A percentile compares a stretch with the other conserved stretches of the same genome.
phyloP scores from a whole-genome alignment of 805 yeast genomes.

The Maudiozyma serrabonitensis region DNA sequence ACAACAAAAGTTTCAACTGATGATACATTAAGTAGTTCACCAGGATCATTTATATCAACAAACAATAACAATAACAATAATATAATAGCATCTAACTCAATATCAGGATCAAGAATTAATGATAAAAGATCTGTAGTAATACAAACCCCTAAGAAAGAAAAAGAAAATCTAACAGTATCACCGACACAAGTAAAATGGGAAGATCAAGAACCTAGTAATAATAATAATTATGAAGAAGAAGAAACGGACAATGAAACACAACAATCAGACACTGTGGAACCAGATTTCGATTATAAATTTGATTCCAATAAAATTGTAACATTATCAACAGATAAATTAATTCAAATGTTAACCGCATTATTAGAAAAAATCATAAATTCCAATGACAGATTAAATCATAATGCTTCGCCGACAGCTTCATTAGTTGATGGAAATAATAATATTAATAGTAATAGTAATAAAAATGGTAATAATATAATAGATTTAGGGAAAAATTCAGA shows the following conservation, averaged over 20 bases:
- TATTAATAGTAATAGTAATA: conserved; percentile 32
- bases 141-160: not conserved
- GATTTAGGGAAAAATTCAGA: not conserved
- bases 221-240: not conserved
- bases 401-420: not conserved
- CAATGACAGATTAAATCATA: conserved; percentile 59
- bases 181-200: conserved; percentile 1
- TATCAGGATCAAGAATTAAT: not conserved
- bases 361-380: conserved; percentile 82
- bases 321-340: conserved; percentile 70
- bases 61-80: not conserved
- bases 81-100: not conserved
- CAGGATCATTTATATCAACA: conserved; percentile 7
- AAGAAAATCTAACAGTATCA: not conserved
- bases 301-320: conserved; percentile 49
- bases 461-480: too few species aligned
- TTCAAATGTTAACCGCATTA: conserved; percentile 77
- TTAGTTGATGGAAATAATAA: not conserved
- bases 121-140: not conserved
- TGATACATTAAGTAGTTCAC: conserved; percentile 13
- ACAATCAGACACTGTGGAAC: not conserved
- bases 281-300: not conserved
- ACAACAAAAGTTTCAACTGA: conserved; percentile 10
- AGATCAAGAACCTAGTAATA: not conserved
- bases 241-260: not conserved